Percentiles rank a stretch among this genome's conserved stretches.
Evolutionary conservation across 2,329 filamentous ascomycete genomes (phyloP).

Genomic region (Neonectria punicea): DNA sequence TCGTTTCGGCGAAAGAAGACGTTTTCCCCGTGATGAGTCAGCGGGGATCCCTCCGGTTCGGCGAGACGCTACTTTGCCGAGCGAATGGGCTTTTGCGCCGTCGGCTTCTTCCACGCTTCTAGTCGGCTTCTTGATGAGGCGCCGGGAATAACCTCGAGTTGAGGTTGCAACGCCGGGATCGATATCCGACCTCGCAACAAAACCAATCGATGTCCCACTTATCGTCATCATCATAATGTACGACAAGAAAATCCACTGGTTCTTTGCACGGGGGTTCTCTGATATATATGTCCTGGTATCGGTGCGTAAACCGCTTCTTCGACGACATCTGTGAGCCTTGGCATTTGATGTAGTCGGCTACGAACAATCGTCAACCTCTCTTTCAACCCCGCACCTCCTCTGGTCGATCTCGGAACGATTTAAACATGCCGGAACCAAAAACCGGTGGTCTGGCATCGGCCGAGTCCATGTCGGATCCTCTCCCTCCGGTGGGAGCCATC

Average conservation of each 20-base stretch:
- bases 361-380: neutral
- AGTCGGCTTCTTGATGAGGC: constrained; percentile 19
- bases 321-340: neutral
- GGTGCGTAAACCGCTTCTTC: neutral
- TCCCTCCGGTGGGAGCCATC: constrained; percentile 24
- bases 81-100: neutral
- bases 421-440: constrained; percentile 30
- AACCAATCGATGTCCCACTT: constrained; percentile 10
- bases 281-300: constrained; percentile 9
- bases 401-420: neutral
- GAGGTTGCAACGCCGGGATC: constrained; percentile 8
- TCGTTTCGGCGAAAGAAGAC: constrained; percentile 9
- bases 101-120: constrained; percentile 23
- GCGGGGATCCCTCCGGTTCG: constrained; percentile 3
- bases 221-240: neutral
- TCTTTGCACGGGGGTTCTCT: neutral
- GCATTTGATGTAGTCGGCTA: constrained; percentile 6
- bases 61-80: constrained; percentile 13
- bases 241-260: neutral
- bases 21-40: constrained; percentile 36
- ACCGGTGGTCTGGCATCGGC: neutral
- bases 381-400: constrained; percentile 7
- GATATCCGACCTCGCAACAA: constrained; percentile 20
- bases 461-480: constrained; percentile 1
- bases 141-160: constrained; percentile 25